phyloP scores from a whole-genome alignment of 495 filamentous ascomycete genomes.

The Neurospora sp. region DNA sequence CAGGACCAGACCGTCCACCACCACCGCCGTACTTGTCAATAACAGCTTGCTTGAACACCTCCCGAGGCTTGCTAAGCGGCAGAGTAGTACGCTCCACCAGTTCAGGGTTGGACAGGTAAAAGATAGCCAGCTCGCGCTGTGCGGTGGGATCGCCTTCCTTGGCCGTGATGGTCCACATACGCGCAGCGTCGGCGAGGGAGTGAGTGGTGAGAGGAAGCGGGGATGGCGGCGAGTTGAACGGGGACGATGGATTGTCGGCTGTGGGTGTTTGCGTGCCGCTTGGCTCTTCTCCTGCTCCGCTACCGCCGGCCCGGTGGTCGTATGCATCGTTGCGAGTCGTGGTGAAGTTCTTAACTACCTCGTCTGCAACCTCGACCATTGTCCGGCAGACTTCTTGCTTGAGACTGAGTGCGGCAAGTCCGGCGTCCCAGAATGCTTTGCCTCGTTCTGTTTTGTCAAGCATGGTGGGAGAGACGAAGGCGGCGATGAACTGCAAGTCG shows the following conservation, averaged over 20 bases:
- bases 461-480: slow-evolving; percentile 72
- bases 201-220: slow-evolving; percentile 39
- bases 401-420: slow-evolving; percentile 73
- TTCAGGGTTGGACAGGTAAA: slow-evolving; percentile 89
- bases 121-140: slow-evolving; percentile 88
- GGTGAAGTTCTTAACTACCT: slow-evolving; percentile 53
- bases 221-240: slow-evolving; percentile 21
- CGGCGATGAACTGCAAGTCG: slow-evolving; percentile 89
- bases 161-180: slow-evolving; percentile 89
- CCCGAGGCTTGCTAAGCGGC: slow-evolving; percentile 72
- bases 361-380: slow-evolving; percentile 81
- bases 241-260: slow-evolving; percentile 11
- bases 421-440: slow-evolving; percentile 92
- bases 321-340: slow-evolving; percentile 25
- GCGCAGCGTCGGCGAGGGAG: slow-evolving; percentile 73
- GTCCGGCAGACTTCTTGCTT: slow-evolving; percentile 84
- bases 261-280: slow-evolving; percentile 7
- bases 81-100: slow-evolving; percentile 74
- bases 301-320: slow-evolving; percentile 13
- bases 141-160: slow-evolving; percentile 88
- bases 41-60: slow-evolving; percentile 85
- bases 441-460: slow-evolving; percentile 80
- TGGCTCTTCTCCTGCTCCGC: slow-evolving; percentile 8
- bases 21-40: slow-evolving; percentile 57
- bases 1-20: slow-evolving; percentile 15